A percentile compares a stretch with the other conserved stretches of the same genome.
Evolutionary conservation across 441 rosid genomes (phyloP).

Genomic region (Adansonia rubrostipa): DNA sequence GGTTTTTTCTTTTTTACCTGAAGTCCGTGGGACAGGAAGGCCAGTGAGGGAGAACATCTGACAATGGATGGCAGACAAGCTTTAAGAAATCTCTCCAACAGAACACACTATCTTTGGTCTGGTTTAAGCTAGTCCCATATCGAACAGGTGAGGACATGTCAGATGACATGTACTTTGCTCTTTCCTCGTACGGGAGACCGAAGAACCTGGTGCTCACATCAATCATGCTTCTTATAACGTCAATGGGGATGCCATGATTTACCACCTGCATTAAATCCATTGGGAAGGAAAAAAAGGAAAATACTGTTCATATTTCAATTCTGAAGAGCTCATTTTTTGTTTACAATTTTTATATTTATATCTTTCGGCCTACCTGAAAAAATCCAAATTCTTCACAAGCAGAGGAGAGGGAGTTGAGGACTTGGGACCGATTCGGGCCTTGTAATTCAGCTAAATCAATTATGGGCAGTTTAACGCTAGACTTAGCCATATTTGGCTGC

Average conservation of each 20-base stretch:
- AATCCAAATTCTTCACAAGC: conserved; percentile 77
- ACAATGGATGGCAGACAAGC: conserved; percentile 59
- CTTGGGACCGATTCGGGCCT: conserved; percentile 54
- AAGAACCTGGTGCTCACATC: conserved; percentile 67
- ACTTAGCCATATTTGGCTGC: conserved; percentile 26
- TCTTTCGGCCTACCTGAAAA: conserved; percentile 56
- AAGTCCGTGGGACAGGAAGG: conserved; percentile 77
- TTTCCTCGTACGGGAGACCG: conserved; percentile 67
- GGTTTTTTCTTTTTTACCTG: conserved; percentile 42
- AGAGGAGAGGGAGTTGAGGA: conserved; percentile 51
- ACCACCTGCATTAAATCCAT: conserved; percentile 50
- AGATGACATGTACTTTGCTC: conserved; percentile 73
- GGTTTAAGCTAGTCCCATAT: conserved; percentile 87
- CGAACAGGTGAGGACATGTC: conserved; percentile 73
- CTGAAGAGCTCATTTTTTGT: background rate
- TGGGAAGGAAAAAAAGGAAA: background rate
- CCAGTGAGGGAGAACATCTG: conserved; percentile 68
- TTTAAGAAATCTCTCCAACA: conserved; percentile 92
- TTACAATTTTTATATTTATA: too few species aligned
- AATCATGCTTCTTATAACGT: conserved; percentile 50
- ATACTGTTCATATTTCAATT: background rate
- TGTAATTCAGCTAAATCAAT: conserved; percentile 67
- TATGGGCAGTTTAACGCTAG: conserved; percentile 58
- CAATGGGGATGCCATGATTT: conserved; percentile 64
- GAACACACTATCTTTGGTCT: conserved; percentile 67